phyloP scores from a whole-genome alignment of 306 rosid species.

The Ziziphus jujuba region DNA sequence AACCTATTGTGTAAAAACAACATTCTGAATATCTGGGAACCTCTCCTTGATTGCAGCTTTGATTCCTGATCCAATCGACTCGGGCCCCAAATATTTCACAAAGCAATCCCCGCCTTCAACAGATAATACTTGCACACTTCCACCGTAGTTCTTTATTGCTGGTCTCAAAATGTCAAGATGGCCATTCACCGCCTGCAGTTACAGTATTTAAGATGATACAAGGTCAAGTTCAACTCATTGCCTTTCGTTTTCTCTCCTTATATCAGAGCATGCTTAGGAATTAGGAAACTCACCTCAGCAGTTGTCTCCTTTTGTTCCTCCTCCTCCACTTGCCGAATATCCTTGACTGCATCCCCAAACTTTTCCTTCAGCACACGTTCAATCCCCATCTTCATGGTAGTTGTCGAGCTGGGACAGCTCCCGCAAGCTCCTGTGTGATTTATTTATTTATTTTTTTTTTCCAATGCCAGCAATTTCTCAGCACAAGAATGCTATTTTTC shows the following conservation, averaged over 20 bases:
- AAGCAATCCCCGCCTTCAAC: conserved; percentile 63
- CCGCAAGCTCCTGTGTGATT: conserved; percentile 76
- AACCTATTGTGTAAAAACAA: conserved; percentile 48
- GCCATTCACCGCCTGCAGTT: conserved; percentile 69
- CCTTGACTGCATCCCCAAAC: conserved; percentile 78
- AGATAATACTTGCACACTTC: conserved; percentile 77
- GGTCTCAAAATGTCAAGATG: conserved; percentile 88
- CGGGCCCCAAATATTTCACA: conserved; percentile 75
- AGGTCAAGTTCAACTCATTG: not conserved
- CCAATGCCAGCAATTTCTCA: conserved; percentile 2
- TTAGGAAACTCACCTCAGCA: conserved; percentile 43
- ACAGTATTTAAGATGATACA: conserved; percentile 6
- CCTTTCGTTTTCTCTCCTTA: not conserved
- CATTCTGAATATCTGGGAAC: conserved; percentile 78
- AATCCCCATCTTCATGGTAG: conserved; percentile 96
- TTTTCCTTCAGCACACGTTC: conserved; percentile 90
- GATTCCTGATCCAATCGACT: conserved; percentile 85
- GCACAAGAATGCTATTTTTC: not conserved
- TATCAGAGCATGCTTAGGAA: not conserved
- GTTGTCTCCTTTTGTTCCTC: conserved; percentile 53
- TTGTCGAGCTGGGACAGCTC: conserved; percentile 95
- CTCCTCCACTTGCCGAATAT: conserved; percentile 63
- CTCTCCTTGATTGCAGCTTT: conserved; percentile 92
- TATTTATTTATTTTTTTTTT: no score
- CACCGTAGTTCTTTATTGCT: conserved; percentile 86